Base-by-base conservation (phyloP, 257 asterid genomes). In the Ophiorrhiza pumila region DNA sequence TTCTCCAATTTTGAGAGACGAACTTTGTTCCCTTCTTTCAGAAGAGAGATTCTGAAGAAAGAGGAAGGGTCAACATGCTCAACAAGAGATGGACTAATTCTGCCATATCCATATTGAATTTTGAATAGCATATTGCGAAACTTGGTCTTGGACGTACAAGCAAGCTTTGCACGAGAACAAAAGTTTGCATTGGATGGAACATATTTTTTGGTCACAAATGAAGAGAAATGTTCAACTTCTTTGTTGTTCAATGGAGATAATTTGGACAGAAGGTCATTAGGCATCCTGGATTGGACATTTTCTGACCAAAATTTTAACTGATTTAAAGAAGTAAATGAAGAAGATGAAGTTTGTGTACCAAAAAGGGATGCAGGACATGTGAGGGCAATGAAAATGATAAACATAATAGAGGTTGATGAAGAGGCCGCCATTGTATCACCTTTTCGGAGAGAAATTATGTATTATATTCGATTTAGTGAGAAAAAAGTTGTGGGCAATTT, bases 1-100 rank as follows among this genome's bases (percentile, higher is more conserved):
- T 76, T 78, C 1, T 74, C 32, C 41, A 86, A 70, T 20, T 65
- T 65, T 9, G 87, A 71, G 27, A 86, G 83, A 63, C 80, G 76
- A 9, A 82, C 4, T 42, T 22, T 49, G 71, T 73, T 76, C 14
- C 81, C 80, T 9, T 73, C 43, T 65, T 63, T 73, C 59, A 68
- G 23, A 14, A 49, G n/a, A 8, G 83, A 80, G 34, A 74, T 58
- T 64, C 85, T 78, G 47, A 82, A 82, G 65, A 77, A 82, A 20
- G 87, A 72, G 39, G 67, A 74, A 7, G 79, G 81, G 65, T 80
- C 84, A 43, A 32, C 82, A 14, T 39, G 31, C 6, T 15, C n/a
- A n/a, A n/a, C 73, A 27, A 50, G 9, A 17, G 62, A 49, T 49
- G 62, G 59, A 18, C 32, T 68, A 45, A 15, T 39, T 9, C 27